A percentile compares a stretch with the other conserved stretches of the same genome.
Conservation (phyloP, 2,329 filamentous ascomycete genomes). For the Trichothecium sympodiale region DNA sequence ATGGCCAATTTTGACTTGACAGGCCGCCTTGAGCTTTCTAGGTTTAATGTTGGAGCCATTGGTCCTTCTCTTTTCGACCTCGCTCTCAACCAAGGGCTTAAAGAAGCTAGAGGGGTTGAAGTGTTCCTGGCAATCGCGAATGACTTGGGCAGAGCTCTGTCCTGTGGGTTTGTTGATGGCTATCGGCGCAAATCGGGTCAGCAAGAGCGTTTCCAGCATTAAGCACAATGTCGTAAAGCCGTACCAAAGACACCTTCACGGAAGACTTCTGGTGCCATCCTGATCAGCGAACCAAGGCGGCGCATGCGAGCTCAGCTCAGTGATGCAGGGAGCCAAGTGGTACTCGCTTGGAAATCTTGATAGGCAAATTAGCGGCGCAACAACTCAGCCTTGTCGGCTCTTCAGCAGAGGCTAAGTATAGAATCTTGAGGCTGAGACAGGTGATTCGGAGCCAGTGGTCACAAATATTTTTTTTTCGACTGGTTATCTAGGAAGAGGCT, state of each 20-base stretch:
- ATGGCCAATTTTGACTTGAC: constrained; percentile 87
- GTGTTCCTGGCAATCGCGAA: constrained; percentile 74
- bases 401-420: no score
- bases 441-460: no score
- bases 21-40: constrained; percentile 41
- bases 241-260: constrained; percentile 49
- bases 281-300: constrained; percentile 21
- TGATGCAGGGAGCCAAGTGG: no score
- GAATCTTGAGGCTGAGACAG: no score
- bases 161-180: constrained; percentile 88
- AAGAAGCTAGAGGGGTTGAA: constrained; percentile 79
- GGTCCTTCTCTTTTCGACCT: constrained; percentile 45
- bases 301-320: constrained; percentile 16
- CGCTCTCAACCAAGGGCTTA: constrained; percentile 60
- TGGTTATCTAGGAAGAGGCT: no score
- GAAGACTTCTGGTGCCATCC: constrained; percentile 42
- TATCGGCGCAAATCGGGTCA: constrained; percentile 21
- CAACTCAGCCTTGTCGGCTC: no score
- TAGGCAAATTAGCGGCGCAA: no score
- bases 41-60: constrained; percentile 50
- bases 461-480: no score
- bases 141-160: constrained; percentile 78
- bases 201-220: neutral
- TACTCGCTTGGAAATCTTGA: no score
- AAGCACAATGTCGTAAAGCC: constrained; percentile 12